Evolutionary conservation across 2,329 filamentous ascomycete species (phyloP), one percentile per base, ranked within the genome.

Genomic region (Dactylellina leptospora): DNA sequence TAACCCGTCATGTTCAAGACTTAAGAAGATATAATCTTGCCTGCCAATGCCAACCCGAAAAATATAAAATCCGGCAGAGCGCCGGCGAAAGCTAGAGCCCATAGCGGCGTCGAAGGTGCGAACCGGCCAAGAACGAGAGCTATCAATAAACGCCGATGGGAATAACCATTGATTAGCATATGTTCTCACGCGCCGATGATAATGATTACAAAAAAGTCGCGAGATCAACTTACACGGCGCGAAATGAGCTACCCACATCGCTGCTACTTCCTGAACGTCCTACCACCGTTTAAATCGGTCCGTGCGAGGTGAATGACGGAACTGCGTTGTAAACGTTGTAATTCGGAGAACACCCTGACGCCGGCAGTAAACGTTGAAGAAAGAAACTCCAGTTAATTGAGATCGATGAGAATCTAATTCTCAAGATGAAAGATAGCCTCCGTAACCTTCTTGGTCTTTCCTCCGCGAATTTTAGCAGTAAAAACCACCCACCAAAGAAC

Each of bases 191-290:
- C 8, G 36, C 6, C 5, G 13, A n/a, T 9, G 3, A 11, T n/a
- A 40, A 11, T 40, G 4, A n/a, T n/a, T n/a, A 13, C 13, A 10
- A 6, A 16, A 23, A 27, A 9, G 18, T 2, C 18, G 45, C 5
- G 13, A 25, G 20, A 48, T 4, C 22, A 30, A 56, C 60, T 56
- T 50, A 64, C 60, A 64, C 48, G 60, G 60, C 4, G 60, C 60
- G 11, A 64, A 64, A 25, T 64, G 60, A 13, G 60, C 60, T 25
- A 64, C 42, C 50, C 50, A 64, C 60, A 64, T 64, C 23, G 30
- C 30, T 27, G 10, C 4, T 36, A 20, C 25, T 2, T 13, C 8
- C 3, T 1, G 20, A 20, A 13, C 30, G 30, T 33, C 30, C 30
- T n/a, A n/a, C n/a, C n/a, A n/a, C n/a, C n/a, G n/a, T n/a, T n/a